These are phyloP conservation scores for Yamadazyma akitaensis DNA, from an alignment of 805 yeast species.

Conservation along the genomic window DNA sequence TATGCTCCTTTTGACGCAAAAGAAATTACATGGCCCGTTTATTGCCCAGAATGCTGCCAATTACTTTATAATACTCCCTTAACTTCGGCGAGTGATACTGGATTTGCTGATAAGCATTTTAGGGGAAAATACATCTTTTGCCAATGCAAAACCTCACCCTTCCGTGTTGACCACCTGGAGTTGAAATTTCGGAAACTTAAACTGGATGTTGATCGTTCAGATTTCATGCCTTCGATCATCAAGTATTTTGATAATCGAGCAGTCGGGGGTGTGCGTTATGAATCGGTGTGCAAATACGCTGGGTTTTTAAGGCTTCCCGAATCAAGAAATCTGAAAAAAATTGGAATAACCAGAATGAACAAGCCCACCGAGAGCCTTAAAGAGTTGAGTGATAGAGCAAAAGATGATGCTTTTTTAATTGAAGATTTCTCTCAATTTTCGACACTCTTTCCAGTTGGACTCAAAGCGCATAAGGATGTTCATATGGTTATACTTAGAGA, in stretches of 20 bases:
- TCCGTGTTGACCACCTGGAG: constrained; percentile 17
- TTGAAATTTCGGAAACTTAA: constrained; percentile 17
- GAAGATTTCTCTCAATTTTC: neutral
- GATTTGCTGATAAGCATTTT: constrained; percentile 1
- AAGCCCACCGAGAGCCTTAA: too few relatives aligned
- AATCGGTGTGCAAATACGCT: neutral
- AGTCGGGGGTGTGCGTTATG: neutral
- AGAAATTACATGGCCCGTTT: constrained; percentile 2
- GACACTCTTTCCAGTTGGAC: too few relatives aligned
- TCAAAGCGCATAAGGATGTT: too few relatives aligned
- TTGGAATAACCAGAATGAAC: neutral
- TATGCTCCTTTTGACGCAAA: constrained; percentile 6
- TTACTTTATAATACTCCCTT: too few relatives aligned
- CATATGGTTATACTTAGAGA: constrained; percentile 2
- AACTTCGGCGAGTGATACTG: neutral
- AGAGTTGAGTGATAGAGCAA: too few relatives aligned
- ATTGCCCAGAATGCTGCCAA: constrained; percentile 15
- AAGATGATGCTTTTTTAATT: neutral
- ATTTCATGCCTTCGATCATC: neutral
- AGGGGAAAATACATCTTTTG: neutral
- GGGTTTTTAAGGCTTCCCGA: neutral
- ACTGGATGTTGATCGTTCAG: neutral
- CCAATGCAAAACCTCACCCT: too few relatives aligned
- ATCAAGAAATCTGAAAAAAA: neutral
- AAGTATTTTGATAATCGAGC: neutral